Conservation (phyloP, 1,284 basidiomycete species). For the Apiotrichum sp. region DNA sequence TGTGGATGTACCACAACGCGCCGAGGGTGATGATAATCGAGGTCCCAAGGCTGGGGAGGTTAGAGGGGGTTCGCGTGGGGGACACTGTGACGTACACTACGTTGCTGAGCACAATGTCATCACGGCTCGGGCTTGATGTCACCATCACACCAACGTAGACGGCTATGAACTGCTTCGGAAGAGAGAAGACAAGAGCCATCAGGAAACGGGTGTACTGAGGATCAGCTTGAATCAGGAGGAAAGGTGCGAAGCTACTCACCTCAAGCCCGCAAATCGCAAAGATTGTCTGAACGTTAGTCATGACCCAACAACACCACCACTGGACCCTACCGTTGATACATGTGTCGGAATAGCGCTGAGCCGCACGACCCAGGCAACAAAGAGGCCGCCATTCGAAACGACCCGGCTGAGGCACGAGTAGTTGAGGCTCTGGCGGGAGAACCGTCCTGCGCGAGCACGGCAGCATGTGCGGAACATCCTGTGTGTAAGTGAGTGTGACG, state of each 20-base stretch:
- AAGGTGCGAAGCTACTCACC: background rate
- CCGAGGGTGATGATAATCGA: slow-evolving; percentile 27
- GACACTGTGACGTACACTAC: slow-evolving; percentile 8
- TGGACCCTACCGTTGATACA: slow-evolving; percentile 35
- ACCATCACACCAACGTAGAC: slow-evolving; percentile 49
- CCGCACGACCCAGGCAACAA: slow-evolving; percentile 35
- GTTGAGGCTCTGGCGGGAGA: slow-evolving; percentile 40
- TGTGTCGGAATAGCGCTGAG: slow-evolving; percentile 42
- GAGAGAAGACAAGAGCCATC: slow-evolving; percentile 35
- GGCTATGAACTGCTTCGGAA: slow-evolving; percentile 42
- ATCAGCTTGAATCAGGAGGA: slow-evolving; percentile 1
- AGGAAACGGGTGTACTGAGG: slow-evolving; percentile 34
- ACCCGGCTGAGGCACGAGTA: slow-evolving; percentile 43
- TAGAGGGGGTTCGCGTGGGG: no score
- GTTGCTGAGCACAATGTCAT: slow-evolving; percentile 21
- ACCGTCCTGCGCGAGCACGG: slow-evolving; percentile 29
- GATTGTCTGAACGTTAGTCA: slow-evolving; percentile 25
- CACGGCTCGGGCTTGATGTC: slow-evolving; percentile 50
- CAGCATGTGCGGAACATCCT: slow-evolving; percentile 44
- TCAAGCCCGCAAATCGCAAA: slow-evolving; percentile 37
- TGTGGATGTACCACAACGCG: slow-evolving; percentile 27
- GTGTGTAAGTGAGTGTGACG: background rate
- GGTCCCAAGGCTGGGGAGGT: slow-evolving; percentile 5
- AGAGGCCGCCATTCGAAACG: slow-evolving; percentile 41
- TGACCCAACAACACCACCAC: background rate